A percentile compares a stretch with the other conserved stretches of the same genome.
Evolutionary conservation across 352 stramenopile species (phyloP).

Genomic region (Globisporangium middletonii): DNA sequence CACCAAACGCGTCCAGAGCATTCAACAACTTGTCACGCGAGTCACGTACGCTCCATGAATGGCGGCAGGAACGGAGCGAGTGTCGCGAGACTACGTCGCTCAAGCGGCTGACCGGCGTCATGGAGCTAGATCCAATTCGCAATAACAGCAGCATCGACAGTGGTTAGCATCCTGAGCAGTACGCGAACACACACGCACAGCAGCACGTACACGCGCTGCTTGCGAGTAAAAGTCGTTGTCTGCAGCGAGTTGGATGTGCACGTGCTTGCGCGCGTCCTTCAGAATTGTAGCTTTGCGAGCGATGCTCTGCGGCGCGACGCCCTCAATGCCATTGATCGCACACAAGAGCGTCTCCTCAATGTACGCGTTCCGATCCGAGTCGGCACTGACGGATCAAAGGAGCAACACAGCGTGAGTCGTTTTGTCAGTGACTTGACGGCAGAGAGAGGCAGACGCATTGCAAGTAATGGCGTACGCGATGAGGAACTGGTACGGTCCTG

Average conservation of each 20-base stretch:
- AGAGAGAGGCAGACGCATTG: too few relatives aligned
- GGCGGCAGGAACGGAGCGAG: conserved; percentile 86
- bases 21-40: neutral
- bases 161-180: neutral
- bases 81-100: conserved; percentile 51
- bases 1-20: neutral
- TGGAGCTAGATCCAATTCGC: conserved; percentile 44
- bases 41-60: conserved; percentile 22
- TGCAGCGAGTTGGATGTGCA: conserved; percentile 84
- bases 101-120: conserved; percentile 42
- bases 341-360: conserved; percentile 89
- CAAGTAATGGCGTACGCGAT: conserved; percentile 15
- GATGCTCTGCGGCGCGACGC: conserved; percentile 22
- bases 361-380: conserved; percentile 77
- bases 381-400: conserved; percentile 25
- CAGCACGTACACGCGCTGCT: conserved; percentile 34
- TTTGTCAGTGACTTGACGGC: neutral
- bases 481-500: conserved; percentile 21
- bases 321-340: conserved; percentile 50
- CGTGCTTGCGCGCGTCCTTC: conserved; percentile 6
- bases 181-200: neutral
- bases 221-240: conserved; percentile 99
- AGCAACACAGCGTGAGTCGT: neutral
- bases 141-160: too few relatives aligned
- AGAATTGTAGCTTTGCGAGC: conserved; percentile 22